Evolutionary conservation across 2,329 filamentous ascomycete genomes (phyloP), one percentile per base, ranked within the genome.

Genomic region (Diaporthe batatas): DNA sequence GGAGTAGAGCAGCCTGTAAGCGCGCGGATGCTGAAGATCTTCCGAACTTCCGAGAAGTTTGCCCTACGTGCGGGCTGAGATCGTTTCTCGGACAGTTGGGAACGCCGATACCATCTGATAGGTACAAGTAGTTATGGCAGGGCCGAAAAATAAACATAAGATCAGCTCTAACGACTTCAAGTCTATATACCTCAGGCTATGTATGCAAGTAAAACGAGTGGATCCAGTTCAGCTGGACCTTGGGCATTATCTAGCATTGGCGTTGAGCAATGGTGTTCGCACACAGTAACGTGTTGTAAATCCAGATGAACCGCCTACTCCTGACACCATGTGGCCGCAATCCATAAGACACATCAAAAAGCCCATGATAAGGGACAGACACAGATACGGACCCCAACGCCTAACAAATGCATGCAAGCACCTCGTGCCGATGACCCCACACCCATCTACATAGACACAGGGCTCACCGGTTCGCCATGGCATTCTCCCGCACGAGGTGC

Each of bases 401-500:
- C 68, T 39, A 58, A 25, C 29, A 57, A 21, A 34, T 36, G 54
- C 23, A 58, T 59, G 25, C 39, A 49, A 39, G 54, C 36, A 23
- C 18, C 34, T 42, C 23, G 5, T 6, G 29, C n/a, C 8, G 47
- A 14, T 51, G 47, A 23, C n/a, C 47, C 7, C n/a, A 70, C 21
- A 12, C 10, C 11, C 11, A 49, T 44, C 16, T 6, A 23, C 16
- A 2, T 25, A 14, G 25, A 32, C n/a, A 53, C 32, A 29, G 44
- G 2, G n/a, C 58, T 68, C 53, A 47, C 36, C 29, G 42, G 34
- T 23, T 57, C 7, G 42, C 21, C 53, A 72, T 68, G 29, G 36
- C 51, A 7, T 53, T 51, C 32, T 68, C 53, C 53, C 71, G 64
- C 18, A 74, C 73, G 44, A 72, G 25, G 12, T 59, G 67, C 0